phyloP scores from a whole-genome alignment of 2,329 filamentous ascomycete species.

The Trichophyton benhamiae region DNA sequence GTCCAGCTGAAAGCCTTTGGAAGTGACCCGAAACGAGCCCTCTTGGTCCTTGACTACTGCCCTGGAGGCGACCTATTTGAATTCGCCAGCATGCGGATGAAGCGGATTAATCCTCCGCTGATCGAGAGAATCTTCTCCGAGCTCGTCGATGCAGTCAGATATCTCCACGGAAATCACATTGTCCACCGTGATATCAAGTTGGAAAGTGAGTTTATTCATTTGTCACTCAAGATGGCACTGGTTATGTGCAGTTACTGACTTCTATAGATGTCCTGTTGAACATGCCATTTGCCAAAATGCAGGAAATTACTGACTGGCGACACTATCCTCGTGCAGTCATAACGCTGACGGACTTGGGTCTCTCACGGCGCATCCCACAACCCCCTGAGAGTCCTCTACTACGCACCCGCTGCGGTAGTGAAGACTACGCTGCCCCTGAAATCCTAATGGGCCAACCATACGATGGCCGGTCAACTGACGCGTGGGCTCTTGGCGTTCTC shows the following conservation, averaged over 20 bases:
- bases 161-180: constrained; percentile 73
- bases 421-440: constrained; percentile 94
- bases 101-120: constrained; percentile 39
- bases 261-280: constrained; percentile 77
- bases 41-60: constrained; percentile 82
- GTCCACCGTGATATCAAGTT: constrained; percentile 97
- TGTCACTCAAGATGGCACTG: neutral
- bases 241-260: constrained; percentile 1
- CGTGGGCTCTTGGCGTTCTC: constrained; percentile 88
- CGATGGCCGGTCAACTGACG: constrained; percentile 81
- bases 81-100: constrained; percentile 61
- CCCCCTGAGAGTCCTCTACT: constrained; percentile 69
- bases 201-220: constrained; percentile 55
- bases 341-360: constrained; percentile 81
- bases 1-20: constrained; percentile 88
- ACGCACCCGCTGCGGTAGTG: constrained; percentile 87
- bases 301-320: constrained; percentile 56
- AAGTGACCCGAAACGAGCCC: constrained; percentile 65
- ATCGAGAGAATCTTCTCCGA: constrained; percentile 83
- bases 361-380: constrained; percentile 67
- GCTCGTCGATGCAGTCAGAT: constrained; percentile 69
- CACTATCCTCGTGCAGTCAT: constrained; percentile 70
- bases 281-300: constrained; percentile 54
- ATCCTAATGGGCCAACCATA: constrained; percentile 92
- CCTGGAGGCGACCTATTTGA: constrained; percentile 93